Evolutionary conservation across 331 rosid genomes (phyloP).

Genomic region (Acacia pycnantha): DNA sequence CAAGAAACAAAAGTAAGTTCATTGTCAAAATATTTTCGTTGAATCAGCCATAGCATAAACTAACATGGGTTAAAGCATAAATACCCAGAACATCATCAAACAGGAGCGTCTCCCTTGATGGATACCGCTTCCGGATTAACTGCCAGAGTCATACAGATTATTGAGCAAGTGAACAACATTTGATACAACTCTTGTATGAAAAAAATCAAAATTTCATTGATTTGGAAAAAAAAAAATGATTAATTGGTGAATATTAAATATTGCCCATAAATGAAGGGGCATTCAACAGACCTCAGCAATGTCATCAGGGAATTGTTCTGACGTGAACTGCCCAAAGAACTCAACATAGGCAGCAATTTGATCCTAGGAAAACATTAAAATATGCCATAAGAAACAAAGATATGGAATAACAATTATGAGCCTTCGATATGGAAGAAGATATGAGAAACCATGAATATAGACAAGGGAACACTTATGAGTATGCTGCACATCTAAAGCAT

Average conservation of each 20-base stretch:
- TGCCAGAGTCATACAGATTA: conserved; percentile 45
- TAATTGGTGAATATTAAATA: conserved; percentile 9
- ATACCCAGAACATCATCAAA: conserved; percentile 96
- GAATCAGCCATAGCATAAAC: conserved; percentile 31
- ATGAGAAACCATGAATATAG: conserved; percentile 1
- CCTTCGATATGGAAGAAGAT: neutral
- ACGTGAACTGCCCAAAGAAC: conserved; percentile 89
- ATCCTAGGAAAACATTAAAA: conserved; percentile 49
- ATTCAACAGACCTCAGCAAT: conserved; percentile 79
- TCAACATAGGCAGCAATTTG: conserved; percentile 95
- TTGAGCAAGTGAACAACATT: conserved; percentile 28
- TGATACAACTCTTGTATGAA: conserved; percentile 5
- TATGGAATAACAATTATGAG: neutral
- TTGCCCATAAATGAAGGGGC: conserved; percentile 2
- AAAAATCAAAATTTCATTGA: neutral
- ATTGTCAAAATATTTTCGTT: neutral
- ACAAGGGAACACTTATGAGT: neutral
- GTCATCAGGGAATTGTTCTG: conserved; percentile 92
- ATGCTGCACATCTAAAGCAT: neutral
- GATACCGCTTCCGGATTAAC: conserved; percentile 93
- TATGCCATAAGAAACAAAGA: conserved; percentile 3
- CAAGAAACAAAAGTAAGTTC: conserved; percentile 22
- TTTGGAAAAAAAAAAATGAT: neutral
- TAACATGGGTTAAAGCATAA: conserved; percentile 47
- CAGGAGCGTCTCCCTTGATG: conserved; percentile 76